Conservation (phyloP, 495 filamentous ascomycete species). For the Penicillium daleae region DNA sequence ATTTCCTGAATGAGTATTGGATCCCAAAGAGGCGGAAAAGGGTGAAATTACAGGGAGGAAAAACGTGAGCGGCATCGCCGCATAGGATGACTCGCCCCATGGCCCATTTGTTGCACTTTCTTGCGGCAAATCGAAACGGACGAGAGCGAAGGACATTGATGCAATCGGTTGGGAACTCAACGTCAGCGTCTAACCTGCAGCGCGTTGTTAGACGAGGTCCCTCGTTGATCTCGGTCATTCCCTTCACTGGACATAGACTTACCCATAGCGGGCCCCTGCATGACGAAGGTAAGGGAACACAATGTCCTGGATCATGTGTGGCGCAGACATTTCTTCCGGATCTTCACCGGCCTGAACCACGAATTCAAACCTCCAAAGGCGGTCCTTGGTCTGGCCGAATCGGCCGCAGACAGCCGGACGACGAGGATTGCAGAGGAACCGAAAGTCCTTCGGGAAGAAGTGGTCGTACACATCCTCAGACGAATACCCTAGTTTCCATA, state of each 20-base stretch:
- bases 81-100: conserved; percentile 46
- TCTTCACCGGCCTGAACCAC: conserved; percentile 35
- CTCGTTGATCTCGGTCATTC: not conserved
- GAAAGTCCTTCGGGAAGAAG: conserved; percentile 52
- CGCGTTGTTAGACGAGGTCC: not conserved
- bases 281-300: conserved; percentile 40
- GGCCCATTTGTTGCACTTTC: conserved; percentile 55
- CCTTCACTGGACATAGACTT: conserved; percentile 6
- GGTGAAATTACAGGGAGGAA: conserved; percentile 50
- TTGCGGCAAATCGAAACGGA: conserved; percentile 49
- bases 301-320: conserved; percentile 27
- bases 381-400: conserved; percentile 45
- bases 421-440: conserved; percentile 48
- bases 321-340: conserved; percentile 35
- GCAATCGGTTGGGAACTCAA: conserved; percentile 50
- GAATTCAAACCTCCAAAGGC: conserved; percentile 55
- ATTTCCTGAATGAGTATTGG: not conserved
- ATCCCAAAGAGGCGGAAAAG: not conserved
- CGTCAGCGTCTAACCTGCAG: conserved; percentile 28
- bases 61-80: conserved; percentile 59
- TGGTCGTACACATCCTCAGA: conserved; percentile 52
- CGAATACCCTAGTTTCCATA: conserved; percentile 51
- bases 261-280: conserved; percentile 36
- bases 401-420: conserved; percentile 50
- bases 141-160: conserved; percentile 50